phyloP scores from a whole-genome alignment of 305 asterid genomes.

The Fraxinus greggii region DNA sequence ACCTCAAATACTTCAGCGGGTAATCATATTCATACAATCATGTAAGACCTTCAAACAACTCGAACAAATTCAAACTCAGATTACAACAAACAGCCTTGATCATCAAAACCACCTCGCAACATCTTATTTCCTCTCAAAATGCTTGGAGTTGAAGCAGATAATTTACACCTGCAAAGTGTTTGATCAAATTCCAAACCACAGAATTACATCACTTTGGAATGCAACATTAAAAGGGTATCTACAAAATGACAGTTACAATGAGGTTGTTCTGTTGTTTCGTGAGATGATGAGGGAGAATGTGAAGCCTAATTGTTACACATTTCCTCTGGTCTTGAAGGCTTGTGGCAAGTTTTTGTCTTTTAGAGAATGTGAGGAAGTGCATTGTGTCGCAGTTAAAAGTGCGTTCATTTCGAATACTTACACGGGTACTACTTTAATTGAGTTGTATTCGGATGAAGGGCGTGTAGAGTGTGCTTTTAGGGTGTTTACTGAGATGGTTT shows the following conservation, averaged over 20 bases:
- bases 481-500: slow-evolving; percentile 69
- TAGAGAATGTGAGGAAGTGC: slow-evolving; percentile 69
- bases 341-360: slow-evolving; percentile 53
- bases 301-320: slow-evolving; percentile 58
- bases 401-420: slow-evolving; percentile 54
- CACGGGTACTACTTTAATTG: slow-evolving; percentile 67
- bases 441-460: slow-evolving; percentile 50
- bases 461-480: slow-evolving; percentile 41
- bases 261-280: slow-evolving; percentile 40
- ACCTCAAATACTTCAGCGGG: neutral
- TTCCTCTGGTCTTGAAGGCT: slow-evolving; percentile 73
- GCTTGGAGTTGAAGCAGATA: slow-evolving; percentile 35
- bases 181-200: slow-evolving; percentile 49
- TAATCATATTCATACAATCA: slow-evolving; percentile 51
- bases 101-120: slow-evolving; percentile 40
- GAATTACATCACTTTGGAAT: slow-evolving; percentile 60
- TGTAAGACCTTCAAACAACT: slow-evolving; percentile 56
- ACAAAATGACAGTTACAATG: slow-evolving; percentile 41
- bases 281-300: slow-evolving; percentile 65
- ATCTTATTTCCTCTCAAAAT: slow-evolving; percentile 53
- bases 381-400: slow-evolving; percentile 49
- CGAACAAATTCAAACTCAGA: slow-evolving; percentile 63
- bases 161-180: slow-evolving; percentile 53
- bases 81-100: slow-evolving; percentile 42
- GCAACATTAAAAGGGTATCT: slow-evolving; percentile 73